A percentile compares a stretch with the other conserved stretches of the same genome.
These are phyloP conservation scores for Phytophthora vignae DNA, from an alignment of 352 stramenopile species.

Conservation along the genomic window DNA sequence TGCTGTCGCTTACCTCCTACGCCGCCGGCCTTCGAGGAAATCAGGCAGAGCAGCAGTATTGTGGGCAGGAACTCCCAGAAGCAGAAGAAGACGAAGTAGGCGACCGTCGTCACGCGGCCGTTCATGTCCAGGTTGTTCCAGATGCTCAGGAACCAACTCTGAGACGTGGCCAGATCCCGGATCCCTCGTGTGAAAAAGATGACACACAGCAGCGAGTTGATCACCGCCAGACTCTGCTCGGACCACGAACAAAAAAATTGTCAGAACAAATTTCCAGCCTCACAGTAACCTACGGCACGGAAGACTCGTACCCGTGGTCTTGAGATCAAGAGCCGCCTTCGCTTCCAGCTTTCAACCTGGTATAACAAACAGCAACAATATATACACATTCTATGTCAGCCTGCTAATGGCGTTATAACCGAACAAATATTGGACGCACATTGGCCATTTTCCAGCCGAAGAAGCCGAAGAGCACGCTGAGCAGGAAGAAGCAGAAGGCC, in stretches of 20 bases:
- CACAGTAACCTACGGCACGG: not conserved
- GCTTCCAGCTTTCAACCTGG: conserved; percentile 82
- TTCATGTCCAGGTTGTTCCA: conserved; percentile 91
- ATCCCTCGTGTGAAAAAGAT: conserved; percentile 87
- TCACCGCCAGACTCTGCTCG: conserved; percentile 73
- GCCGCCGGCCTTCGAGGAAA: conserved; percentile 83
- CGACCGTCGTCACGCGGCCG: conserved; percentile 77
- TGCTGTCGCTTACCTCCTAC: conserved; percentile 62
- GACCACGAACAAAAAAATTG: conserved; percentile 1
- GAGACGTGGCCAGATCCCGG: conserved; percentile 80
- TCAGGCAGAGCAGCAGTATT: conserved; percentile 78
- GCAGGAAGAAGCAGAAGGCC: conserved; percentile 79
- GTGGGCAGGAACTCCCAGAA: conserved; percentile 90
- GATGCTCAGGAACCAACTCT: conserved; percentile 88
- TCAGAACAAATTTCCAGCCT: not conserved
- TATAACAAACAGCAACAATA: not conserved
- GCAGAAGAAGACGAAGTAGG: conserved; percentile 88
- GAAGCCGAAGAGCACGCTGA: conserved; percentile 83
- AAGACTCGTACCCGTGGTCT: conserved; percentile 65
- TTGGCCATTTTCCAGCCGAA: conserved; percentile 91
- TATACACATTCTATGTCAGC: not conserved
- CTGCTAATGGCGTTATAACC: too few species aligned
- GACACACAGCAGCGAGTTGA: conserved; percentile 81
- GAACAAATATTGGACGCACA: too few species aligned
- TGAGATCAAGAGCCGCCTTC: conserved; percentile 73